Percentiles rank a stretch among this genome's conserved stretches.
phyloP scores from a whole-genome alignment of 495 filamentous ascomycete species.

The Tuber umbilicatum region DNA sequence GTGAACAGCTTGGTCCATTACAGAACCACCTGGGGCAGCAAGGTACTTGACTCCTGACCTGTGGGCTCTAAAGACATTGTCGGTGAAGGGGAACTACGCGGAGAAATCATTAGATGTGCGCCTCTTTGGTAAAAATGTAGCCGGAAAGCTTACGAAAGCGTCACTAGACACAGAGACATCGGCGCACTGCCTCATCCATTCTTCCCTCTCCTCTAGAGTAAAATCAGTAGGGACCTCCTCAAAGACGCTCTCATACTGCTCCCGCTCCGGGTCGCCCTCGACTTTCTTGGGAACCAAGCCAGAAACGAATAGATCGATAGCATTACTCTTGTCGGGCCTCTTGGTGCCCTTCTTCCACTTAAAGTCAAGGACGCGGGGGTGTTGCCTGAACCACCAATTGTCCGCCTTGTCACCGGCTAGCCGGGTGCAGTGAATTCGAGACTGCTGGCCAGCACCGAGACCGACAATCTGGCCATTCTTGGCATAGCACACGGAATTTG shows the following conservation, averaged over 20 bases:
- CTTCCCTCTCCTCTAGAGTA: constrained; percentile 72
- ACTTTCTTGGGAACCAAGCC: constrained; percentile 66
- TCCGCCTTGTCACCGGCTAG: constrained; percentile 98
- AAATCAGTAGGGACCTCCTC: constrained; percentile 83
- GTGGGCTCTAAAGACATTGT: constrained; percentile 88
- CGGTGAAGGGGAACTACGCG: constrained; percentile 84
- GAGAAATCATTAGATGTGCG: neutral
- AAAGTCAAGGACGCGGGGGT: constrained; percentile 73
- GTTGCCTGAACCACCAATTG: constrained; percentile 99
- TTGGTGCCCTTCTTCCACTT: constrained; percentile 97
- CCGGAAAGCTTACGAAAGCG: constrained; percentile 68
- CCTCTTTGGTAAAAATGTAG: neutral
- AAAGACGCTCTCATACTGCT: constrained; percentile 80
- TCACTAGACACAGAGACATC: constrained; percentile 85
- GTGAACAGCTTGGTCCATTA: constrained; percentile 83
- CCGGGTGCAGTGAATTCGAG: constrained; percentile 94
- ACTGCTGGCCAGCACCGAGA: constrained; percentile 92
- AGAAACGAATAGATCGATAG: constrained; percentile 88
- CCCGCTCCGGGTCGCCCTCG: constrained; percentile 62
- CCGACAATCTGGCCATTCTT: constrained; percentile 91
- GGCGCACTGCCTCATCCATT: constrained; percentile 71
- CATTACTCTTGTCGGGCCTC: constrained; percentile 94
- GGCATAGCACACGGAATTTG: constrained; percentile 97
- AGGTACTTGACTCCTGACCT: constrained; percentile 91
- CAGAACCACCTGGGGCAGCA: constrained; percentile 84